These are phyloP conservation scores for Boletus fagicola DNA, from an alignment of 768 basidiomycete genomes.

Conservation along the genomic window DNA sequence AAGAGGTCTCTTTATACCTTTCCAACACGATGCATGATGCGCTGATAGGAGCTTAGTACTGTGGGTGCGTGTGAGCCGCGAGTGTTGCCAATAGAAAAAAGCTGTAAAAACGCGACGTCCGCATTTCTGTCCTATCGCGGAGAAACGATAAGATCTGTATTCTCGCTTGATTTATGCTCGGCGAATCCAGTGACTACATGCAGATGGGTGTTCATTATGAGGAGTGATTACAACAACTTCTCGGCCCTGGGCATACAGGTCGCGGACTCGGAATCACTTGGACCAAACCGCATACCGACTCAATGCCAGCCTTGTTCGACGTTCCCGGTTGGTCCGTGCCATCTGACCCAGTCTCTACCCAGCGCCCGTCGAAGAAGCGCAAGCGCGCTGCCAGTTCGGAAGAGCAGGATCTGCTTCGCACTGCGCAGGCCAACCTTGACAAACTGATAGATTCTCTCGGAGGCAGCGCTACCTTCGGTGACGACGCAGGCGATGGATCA, in stretches of 20 bases:
- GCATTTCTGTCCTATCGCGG: constrained; percentile 13
- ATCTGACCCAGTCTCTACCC: constrained; percentile 39
- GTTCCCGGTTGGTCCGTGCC: constrained; percentile 69
- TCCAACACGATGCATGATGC: constrained; percentile 15
- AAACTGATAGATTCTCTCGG: constrained; percentile 54
- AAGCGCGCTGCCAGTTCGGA: constrained; percentile 50
- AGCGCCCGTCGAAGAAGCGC: constrained; percentile 40
- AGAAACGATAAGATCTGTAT: not conserved
- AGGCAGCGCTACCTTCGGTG: constrained; percentile 34
- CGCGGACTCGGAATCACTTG: constrained; percentile 8
- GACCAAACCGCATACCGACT: constrained; percentile 1
- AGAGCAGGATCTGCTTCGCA: constrained; percentile 35
- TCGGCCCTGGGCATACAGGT: too few relatives aligned
- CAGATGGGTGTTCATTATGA: not conserved
- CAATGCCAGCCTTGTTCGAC: constrained; percentile 48
- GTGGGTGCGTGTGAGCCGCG: constrained; percentile 16
- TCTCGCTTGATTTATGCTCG: not conserved
- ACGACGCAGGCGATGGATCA: constrained; percentile 23
- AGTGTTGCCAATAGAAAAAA: not conserved
- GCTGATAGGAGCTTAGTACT: not conserved
- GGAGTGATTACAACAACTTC: not conserved
- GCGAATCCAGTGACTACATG: not conserved
- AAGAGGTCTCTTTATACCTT: constrained; percentile 16
- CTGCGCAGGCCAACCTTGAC: constrained; percentile 55
- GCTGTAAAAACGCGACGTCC: constrained; percentile 21